Percentiles rank a stretch among this genome's conserved stretches.
Conservation (phyloP, 2,329 filamentous ascomycete genomes). For the Moelleriella libera region DNA sequence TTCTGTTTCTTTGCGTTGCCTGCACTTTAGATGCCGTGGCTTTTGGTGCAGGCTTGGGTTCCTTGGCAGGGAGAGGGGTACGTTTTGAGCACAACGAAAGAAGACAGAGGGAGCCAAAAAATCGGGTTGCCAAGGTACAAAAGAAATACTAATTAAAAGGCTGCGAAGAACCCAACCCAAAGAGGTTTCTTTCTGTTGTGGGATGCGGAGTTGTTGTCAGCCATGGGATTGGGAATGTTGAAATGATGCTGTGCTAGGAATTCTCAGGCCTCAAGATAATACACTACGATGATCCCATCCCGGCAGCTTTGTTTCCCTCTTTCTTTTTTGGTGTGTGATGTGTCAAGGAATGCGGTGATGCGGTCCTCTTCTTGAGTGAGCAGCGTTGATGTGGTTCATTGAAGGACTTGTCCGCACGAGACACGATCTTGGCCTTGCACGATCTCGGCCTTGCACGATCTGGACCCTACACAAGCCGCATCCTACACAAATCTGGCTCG, state of each 20-base stretch:
- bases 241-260: conserved; percentile 14
- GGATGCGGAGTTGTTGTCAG: conserved; percentile 2
- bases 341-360: too few relatives aligned
- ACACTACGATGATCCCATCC: conserved; percentile 19
- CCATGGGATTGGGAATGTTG: background rate
- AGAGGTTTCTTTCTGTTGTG: too few relatives aligned
- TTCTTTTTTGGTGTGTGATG: background rate
- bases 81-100: background rate
- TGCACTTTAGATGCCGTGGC: background rate
- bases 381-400: too few relatives aligned
- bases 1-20: background rate
- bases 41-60: background rate
- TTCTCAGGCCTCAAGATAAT: conserved; percentile 21
- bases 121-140: background rate
- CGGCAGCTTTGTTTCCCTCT: background rate
- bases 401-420: too few relatives aligned
- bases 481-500: too few relatives aligned
- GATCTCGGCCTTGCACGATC: too few relatives aligned
- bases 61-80: background rate
- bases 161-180: conserved; percentile 1
- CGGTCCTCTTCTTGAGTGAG: too few relatives aligned
- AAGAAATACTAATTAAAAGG: conserved; percentile 1
- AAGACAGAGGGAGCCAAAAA: background rate
- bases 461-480: too few relatives aligned
- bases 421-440: too few relatives aligned